Percentiles rank a stretch among this genome's conserved stretches.
These are phyloP conservation scores for Deakozyma indianensis DNA, from an alignment of 805 yeast genomes.

Conservation along the genomic window DNA sequence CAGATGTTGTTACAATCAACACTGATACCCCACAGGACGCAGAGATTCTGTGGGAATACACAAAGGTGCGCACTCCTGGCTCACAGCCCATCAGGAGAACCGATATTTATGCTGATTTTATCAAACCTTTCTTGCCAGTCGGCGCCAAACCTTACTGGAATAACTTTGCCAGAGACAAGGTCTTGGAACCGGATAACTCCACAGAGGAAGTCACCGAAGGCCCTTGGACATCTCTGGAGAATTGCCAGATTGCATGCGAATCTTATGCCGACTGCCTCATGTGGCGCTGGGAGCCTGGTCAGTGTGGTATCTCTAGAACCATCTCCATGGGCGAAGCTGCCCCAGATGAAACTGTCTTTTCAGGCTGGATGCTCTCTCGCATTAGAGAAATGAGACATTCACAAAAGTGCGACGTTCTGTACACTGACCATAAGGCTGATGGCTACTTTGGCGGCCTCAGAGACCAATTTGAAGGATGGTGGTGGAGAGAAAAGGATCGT, in stretches of 20 bases:
- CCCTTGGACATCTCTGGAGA: conserved; percentile 12
- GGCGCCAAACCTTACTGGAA: conserved; percentile 16
- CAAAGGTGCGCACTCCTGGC: conserved; percentile 5
- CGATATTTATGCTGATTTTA: conserved; percentile 17
- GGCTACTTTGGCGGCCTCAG: conserved; percentile 13
- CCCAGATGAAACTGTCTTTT: conserved; percentile 9
- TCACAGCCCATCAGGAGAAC: conserved; percentile 8
- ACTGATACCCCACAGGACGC: conserved; percentile 11
- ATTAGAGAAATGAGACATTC: conserved; percentile 14
- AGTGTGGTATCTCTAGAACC: conserved; percentile 10
- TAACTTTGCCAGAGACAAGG: conserved; percentile 13
- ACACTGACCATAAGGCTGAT: conserved; percentile 10
- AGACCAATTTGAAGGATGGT: conserved; percentile 21
- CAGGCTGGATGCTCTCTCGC: conserved; percentile 17
- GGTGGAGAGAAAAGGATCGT: conserved; percentile 11
- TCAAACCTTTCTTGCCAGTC: conserved; percentile 10
- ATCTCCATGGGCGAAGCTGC: conserved; percentile 16
- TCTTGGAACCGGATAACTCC: conserved; percentile 7
- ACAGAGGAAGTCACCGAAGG: conserved; percentile 1
- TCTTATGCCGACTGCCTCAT: conserved; percentile 12
- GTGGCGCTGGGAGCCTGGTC: conserved; percentile 14
- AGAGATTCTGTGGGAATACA: conserved; percentile 14
- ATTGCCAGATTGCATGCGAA: conserved; percentile 14
- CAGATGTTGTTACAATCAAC: conserved; percentile 13
- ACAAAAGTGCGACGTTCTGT: conserved; percentile 13